Evolutionary conservation across 495 filamentous ascomycete genomes (phyloP), one percentile per base, ranked within the genome.

Genomic region (Talaromyces wortmannii): DNA sequence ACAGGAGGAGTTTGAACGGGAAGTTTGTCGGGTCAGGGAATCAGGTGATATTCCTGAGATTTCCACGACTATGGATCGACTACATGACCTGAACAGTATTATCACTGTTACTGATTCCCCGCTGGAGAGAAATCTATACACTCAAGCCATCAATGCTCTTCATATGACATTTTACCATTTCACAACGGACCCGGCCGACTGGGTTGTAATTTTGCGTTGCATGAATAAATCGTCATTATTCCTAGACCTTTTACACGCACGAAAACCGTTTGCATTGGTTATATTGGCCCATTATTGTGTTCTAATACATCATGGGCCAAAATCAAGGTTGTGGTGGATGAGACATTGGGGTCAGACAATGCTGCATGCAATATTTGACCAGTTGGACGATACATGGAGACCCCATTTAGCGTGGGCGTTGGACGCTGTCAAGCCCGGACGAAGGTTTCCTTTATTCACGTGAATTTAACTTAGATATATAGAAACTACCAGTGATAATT

Each of bases 221-320:
- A 10, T 40, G 36, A 40, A 8, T 8, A 40, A 13, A 40, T 40
- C 61, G 78, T n/a, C 50, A 5, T 31, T 6, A 15, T 55, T 31
- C 29, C 13, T 55, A 5, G 6, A 46, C 13, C 33, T 51, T 7
- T n/a, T 59, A n/a, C 45, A 32, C 13, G 33, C 40, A 3, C 46
- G 47, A 16, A 13, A 59, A 13, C 45, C 57, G 0, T 11, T 59
- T 18, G 52, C 57, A 3, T 31, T 59, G 36, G 52, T 55, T 7
- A 55, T 59, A 6, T 16, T 59, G 2, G 57, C 51, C 4, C 52
- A 59, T 42, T 55, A 59, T 23, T 51, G 57, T 18, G 36, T 55
- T 42, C 40, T 59, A 6, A 44, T 59, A 15, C 45, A 59, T 45
- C 52, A 51, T 5, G 36, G 36, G 5, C 36, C 36, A 13, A 5